Percentiles rank a stretch among this genome's conserved stretches.
Conservation (phyloP, 352 stramenopile genomes). For the Peronospora farinosa region DNA sequence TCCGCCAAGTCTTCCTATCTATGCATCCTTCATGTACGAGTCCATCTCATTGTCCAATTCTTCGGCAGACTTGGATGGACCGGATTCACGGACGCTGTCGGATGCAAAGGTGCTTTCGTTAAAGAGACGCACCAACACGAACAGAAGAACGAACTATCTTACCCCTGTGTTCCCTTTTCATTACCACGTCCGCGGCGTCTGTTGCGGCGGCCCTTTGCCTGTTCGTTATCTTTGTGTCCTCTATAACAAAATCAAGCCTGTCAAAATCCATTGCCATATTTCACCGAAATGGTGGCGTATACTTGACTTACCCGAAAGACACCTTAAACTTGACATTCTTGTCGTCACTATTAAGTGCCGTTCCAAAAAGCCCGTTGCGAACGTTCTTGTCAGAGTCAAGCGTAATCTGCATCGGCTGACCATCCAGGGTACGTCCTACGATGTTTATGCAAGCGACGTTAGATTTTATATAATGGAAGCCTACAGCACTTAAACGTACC, state of each 20-base stretch:
- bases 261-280: conserved; percentile 1
- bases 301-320: conserved; percentile 49
- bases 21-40: conserved; percentile 82
- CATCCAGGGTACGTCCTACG: conserved; percentile 63
- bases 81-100: conserved; percentile 27
- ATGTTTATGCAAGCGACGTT: not conserved
- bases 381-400: conserved; percentile 69
- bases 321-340: conserved; percentile 78
- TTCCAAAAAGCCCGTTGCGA: conserved; percentile 71
- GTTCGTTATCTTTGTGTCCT: conserved; percentile 27
- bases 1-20: conserved; percentile 22
- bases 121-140: not conserved
- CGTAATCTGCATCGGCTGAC: conserved; percentile 68
- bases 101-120: not conserved
- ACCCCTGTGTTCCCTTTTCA: conserved; percentile 20
- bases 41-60: conserved; percentile 85
- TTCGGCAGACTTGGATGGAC: conserved; percentile 40
- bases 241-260: conserved; percentile 7
- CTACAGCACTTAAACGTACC: conserved; percentile 20
- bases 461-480: not conserved
- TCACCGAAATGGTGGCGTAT: not conserved
- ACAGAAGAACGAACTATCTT: not conserved
- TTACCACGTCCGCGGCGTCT: conserved; percentile 36
- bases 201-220: conserved; percentile 38
- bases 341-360: conserved; percentile 51